phyloP scores from a whole-genome alignment of 306 rosid species.

The Prunus mongolica region DNA sequence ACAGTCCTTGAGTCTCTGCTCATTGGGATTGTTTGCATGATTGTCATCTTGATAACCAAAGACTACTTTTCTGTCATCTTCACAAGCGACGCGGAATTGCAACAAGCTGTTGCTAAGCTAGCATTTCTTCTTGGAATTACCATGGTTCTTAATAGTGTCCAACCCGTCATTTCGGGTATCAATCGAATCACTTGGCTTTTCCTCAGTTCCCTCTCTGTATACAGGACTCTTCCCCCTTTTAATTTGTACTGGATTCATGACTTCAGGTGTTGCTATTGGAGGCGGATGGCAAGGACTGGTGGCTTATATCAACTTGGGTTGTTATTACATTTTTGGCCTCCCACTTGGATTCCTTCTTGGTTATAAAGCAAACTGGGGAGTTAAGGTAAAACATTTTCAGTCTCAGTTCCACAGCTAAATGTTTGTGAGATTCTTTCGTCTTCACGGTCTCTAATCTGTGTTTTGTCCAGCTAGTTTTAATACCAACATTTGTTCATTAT shows the following conservation, averaged over 20 bases:
- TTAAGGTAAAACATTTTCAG: conserved; percentile 37
- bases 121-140: conserved; percentile 70
- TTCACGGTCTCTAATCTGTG: not conserved
- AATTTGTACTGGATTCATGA: not conserved
- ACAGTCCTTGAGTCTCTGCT: conserved; percentile 64
- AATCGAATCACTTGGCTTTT: not conserved
- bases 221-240: not conserved
- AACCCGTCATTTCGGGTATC: conserved; percentile 83
- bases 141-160: conserved; percentile 80
- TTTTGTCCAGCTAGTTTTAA: not conserved
- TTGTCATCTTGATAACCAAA: conserved; percentile 43
- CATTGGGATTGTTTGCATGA: conserved; percentile 56
- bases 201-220: not conserved
- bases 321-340: conserved; percentile 74
- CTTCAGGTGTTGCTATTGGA: conserved; percentile 87
- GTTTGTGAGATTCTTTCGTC: not conserved
- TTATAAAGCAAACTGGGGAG: conserved; percentile 53
- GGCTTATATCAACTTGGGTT: conserved; percentile 76
- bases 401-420: not conserved
- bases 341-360: conserved; percentile 76
- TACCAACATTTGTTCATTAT: not conserved
- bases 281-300: conserved; percentile 92
- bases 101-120: conserved; percentile 46
- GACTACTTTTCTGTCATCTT: conserved; percentile 51
- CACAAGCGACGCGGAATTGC: conserved; percentile 52